Evolutionary conservation across 768 basidiomycete species (phyloP), one percentile per base, ranked within the genome.

Genomic region (Boletus bicolor): DNA sequence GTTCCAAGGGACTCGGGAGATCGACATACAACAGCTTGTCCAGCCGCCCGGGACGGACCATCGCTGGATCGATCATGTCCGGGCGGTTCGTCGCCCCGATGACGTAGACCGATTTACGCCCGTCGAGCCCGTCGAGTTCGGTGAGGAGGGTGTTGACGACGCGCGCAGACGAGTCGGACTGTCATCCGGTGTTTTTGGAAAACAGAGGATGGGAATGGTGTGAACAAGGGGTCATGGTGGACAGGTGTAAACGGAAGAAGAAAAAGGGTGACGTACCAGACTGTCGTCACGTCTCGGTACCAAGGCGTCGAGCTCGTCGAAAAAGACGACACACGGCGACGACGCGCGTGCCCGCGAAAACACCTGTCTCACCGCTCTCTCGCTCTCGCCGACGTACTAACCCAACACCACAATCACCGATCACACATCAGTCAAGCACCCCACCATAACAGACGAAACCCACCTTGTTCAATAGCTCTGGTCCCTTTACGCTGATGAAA

Each of bases 401-500:
- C 7, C 28, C 15, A 44, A 3, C 21, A 1, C 21, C 21, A 24
- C 19, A 24, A 24, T 24, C 21, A 24, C 21, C 21, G 21, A 46
- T 24, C 35, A 36, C 17, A 6, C 19, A 49, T 60, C 44, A 57
- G 28, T n/a, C 45, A 46, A 44, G 44, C 19, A 21, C 49, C 54
- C 14, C 28, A n/a, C 49, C 24, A 9, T 30, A 8, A 26, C 15
- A 19, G 34, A 38, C 15, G 6, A n/a, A 35, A 64, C 80, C 7
- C 54, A 91, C 94, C 82, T 99, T 99, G 76, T 99, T 99, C 55
- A 99, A 75, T 51, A 98, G 68, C 66, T 99, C 97, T 0, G 97
- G 97, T 0, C 97, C 97, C 66, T 98, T 98, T 49, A 98, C 91
- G 65, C 93, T 95, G 66, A 99, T 98, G 65, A 99, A 98, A 72